phyloP scores from a whole-genome alignment of 1,284 basidiomycete genomes.

The Heterobasidion annosum region DNA sequence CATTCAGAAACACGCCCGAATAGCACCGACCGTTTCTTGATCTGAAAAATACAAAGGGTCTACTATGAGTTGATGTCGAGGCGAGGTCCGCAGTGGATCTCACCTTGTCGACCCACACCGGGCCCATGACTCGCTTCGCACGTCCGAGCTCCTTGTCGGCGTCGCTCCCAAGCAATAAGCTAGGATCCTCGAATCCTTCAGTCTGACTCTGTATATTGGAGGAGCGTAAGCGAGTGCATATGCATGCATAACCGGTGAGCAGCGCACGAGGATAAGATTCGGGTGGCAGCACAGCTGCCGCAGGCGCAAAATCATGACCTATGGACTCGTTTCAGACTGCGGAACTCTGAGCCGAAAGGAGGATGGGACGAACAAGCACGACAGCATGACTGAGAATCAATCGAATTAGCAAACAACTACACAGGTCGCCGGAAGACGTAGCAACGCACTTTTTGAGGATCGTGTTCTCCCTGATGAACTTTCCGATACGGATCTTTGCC shows the following conservation, averaged over 20 bases:
- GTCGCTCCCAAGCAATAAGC: slow-evolving; percentile 34
- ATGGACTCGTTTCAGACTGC: slow-evolving; percentile 1
- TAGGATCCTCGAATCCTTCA: slow-evolving; percentile 40
- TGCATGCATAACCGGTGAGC: neutral
- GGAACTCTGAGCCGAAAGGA: neutral
- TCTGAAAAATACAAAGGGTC: slow-evolving; percentile 15
- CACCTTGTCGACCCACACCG: slow-evolving; percentile 41
- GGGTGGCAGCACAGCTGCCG: slow-evolving; percentile 63
- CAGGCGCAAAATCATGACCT: slow-evolving; percentile 60
- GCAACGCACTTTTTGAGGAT: slow-evolving; percentile 51
- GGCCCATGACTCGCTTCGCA: slow-evolving; percentile 47
- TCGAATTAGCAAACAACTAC: neutral
- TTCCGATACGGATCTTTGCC: slow-evolving; percentile 45
- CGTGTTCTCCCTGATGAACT: slow-evolving; percentile 46
- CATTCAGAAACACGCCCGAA: neutral
- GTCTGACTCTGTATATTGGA: slow-evolving; percentile 26
- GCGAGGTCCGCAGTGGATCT: slow-evolving; percentile 9
- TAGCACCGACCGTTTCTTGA: slow-evolving; percentile 26
- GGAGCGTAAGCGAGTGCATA: neutral
- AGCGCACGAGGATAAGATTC: slow-evolving; percentile 46
- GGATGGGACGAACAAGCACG: slow-evolving; percentile 28
- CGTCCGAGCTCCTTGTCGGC: slow-evolving; percentile 46
- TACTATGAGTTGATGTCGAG: neutral
- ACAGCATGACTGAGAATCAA: slow-evolving; percentile 31
- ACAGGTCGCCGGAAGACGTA: neutral